Conservation (phyloP, 2,329 filamentous ascomycete species). For the Phaeosphaeriaceae sp. region DNA sequence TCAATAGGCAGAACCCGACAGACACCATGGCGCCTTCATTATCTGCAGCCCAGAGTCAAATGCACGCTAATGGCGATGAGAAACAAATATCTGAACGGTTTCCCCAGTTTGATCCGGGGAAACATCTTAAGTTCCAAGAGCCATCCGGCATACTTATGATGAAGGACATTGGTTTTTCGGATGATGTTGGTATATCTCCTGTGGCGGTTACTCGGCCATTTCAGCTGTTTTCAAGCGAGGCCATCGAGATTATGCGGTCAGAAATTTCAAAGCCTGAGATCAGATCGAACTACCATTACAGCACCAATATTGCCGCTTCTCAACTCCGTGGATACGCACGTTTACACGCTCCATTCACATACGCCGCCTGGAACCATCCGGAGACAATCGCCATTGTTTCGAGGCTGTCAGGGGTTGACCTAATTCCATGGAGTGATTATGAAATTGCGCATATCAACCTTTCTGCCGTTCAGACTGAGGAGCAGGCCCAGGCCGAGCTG, state of each 20-base stretch:
- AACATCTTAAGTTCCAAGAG: conserved; percentile 62
- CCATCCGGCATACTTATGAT: conserved; percentile 63
- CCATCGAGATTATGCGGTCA: conserved; percentile 65
- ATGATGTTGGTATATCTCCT: conserved; percentile 64
- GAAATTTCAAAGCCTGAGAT: conserved; percentile 67
- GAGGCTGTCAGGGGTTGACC: conserved; percentile 63
- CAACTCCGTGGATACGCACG: conserved; percentile 62
- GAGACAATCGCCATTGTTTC: conserved; percentile 62
- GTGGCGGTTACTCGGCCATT: conserved; percentile 71
- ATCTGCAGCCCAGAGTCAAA: too few relatives aligned
- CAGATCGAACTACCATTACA: conserved; percentile 62
- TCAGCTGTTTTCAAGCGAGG: conserved; percentile 66
- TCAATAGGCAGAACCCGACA: not conserved
- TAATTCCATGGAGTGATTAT: conserved; percentile 63
- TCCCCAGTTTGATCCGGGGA: conserved; percentile 59
- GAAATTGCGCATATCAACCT: conserved; percentile 67
- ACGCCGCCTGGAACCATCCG: conserved; percentile 65
- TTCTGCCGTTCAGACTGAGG: conserved; percentile 55
- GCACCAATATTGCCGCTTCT: conserved; percentile 64
- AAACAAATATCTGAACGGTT: conserved; percentile 9
- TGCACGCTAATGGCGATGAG: conserved; percentile 6
- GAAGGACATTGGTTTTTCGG: conserved; percentile 65
- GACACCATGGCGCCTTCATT: too few relatives aligned
- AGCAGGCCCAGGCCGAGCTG: conserved; percentile 54
- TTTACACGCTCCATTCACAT: conserved; percentile 69